Base-by-base conservation (phyloP, 345 rosid species). In the Euphorbia tirucalli region DNA sequence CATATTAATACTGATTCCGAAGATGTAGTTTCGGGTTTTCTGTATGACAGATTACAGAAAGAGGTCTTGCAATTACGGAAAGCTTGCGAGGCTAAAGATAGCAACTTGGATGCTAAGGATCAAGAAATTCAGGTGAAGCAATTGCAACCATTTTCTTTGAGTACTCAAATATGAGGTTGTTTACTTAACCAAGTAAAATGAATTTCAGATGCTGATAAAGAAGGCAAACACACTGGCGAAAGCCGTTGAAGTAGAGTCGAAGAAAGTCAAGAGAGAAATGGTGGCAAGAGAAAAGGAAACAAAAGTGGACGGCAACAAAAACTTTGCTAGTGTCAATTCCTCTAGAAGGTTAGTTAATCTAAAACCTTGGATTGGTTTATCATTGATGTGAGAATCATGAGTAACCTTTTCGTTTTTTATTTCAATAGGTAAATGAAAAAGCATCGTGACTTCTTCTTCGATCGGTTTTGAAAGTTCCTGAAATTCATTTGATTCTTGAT, bases 11-110 rank as follows among this genome's bases (percentile, higher is more conserved):
- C 73, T 52, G 71, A 62, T 58, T 62, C 27, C 9, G 79, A 82
- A 68, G 94, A 95, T 77, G 24, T 71, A 71, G 94, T 95, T 74
- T 95, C 99, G 7, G 99, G 98, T 24, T 87, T 92, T 72, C 72
- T 95, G 66, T 95, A 89, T 75, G 99, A 95, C 44, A 91, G 85
- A 65, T 84, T 95, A 77, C 99, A 95, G 58, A 95, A 87, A 68
- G 99, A 89, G 83, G 90, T 92, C 5, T 75, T 90, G 60, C 71
- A 68, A 72, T 80, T 95, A 75, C 87, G 92, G 83, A 95, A 79
- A 79, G 69, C 60, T 37, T 87, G 90, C 28, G 94, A 89, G 79
- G 82, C 77, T 68, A 92, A 89, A 80, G 94, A 89, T 22, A 68
- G 63, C 67, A 70, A 50, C 44, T 81, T 95, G 81, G 81, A 59